Evolutionary conservation across 169 alveolate genomes (phyloP), one percentile per base, ranked within the genome.

Genomic region (Eimeria tenella): DNA sequence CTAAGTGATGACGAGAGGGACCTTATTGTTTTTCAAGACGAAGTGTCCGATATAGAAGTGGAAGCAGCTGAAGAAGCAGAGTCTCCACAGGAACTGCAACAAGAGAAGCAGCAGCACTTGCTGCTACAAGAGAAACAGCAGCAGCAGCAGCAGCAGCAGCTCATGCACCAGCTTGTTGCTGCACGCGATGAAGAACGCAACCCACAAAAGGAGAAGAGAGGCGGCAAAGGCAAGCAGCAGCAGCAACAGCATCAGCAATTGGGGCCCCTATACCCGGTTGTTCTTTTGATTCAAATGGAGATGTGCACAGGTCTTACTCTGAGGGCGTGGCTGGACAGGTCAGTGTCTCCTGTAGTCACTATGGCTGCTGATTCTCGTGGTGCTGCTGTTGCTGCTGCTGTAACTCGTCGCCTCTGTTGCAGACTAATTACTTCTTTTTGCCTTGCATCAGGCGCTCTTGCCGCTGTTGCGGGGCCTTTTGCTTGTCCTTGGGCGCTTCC

Each of bases 221-320:
- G 55, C 56, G 82, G 88, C 70, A 50, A 94, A 55, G 91, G 92
- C 73, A 88, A 92, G 84, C 87, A 93, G 58, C 82, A 94, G 56
- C 42, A 31, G 42, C 19, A 79, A 83, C 52, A 96, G 95, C 25
- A 96, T 93, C 23, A 87, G 89, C 87, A 73, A 73, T 58, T 94
- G 94, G 52, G 94, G 87, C 86, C 75, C 49, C 77, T 60, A 65
- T 73, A 90, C 62, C 94, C 94, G 4, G 84, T 86, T 53, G 93
- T 86, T 25, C 96, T 97, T 74, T 94, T 97, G 94, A 96, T 97
- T n/a, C 98, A 97, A 68, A 97, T 97, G 99, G 99, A 97, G 90
- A 93, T 97, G 68, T 97, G 98, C 94, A 87, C 95, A 50, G 99
- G 99, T 1, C 95, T 93, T 74, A 97, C 99, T n/a, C 95, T 97